Evolutionary conservation across 345 rosid genomes (phyloP), one percentile per base, ranked within the genome.

Genomic region (Murraya koenigii): DNA sequence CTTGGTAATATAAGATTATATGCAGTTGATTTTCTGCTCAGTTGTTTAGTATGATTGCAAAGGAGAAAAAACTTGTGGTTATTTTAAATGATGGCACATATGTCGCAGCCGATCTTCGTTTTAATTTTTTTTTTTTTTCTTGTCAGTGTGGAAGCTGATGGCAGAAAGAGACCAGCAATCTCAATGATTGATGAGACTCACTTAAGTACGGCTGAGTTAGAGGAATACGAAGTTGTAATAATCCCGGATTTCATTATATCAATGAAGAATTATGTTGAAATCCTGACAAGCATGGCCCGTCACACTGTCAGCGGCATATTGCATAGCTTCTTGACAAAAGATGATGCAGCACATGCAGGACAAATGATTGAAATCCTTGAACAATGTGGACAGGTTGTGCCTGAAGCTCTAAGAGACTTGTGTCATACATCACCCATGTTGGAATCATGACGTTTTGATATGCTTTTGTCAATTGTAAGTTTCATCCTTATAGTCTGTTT

Each of bases 271-370:
- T 87, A 86, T 44, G 75, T 79, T 56, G 73, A 84, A 74, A 84
- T 89, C 28, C 84, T 89, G 66, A 85, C 81, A 1, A 87, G 84
- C 75, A 90, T 89, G 89, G 93, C 93, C 10, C 88, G 87, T 49
- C 71, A 84, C 32, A 85, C 86, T n/a, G 83, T 84, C 77, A 22
- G 69, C 0, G 90, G 97, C n/a, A 52, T 73, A 39, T 69, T 90
- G 71, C 87, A 87, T 55, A 83, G 88, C 87, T 83, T 86, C 81
- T 19, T 93, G 25, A 80, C 86, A 1, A 68, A 79, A 47, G 86
- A 86, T 32, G 87, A 90, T 41, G 89, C 80, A 0, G 64, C 8
- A 11, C 67, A 76, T 6, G 85, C 85, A 13, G 87, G 78, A 63
- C 66, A 86, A n/a, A 79, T 89, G 80, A 79, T 85, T 77, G 77